Percentiles rank a stretch among this genome's conserved stretches.
phyloP scores from a whole-genome alignment of 805 yeast species.

The Maudiozyma saulgeensis region DNA sequence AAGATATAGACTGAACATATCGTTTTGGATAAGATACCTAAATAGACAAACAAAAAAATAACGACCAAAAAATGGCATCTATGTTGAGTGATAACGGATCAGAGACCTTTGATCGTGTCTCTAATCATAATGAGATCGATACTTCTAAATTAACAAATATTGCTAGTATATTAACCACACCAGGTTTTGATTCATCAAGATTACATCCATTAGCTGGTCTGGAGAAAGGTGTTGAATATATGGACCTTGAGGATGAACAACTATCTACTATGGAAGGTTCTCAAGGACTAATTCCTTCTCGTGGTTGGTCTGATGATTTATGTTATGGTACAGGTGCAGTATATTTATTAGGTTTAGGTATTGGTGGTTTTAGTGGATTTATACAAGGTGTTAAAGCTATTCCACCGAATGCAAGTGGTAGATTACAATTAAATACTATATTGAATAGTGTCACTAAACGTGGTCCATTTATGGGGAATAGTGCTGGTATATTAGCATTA shows the following conservation, averaged over 20 bases:
- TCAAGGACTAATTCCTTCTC: conserved; percentile 84
- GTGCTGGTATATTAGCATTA: conserved; percentile 88
- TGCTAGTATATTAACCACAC: conserved; percentile 48
- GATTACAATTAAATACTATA: conserved; percentile 78
- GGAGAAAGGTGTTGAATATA: conserved; percentile 79
- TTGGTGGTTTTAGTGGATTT: conserved; percentile 85
- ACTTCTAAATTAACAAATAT: conserved; percentile 38
- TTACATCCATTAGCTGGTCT: conserved; percentile 90
- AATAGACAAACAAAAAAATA: no score
- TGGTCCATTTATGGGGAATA: conserved; percentile 93
- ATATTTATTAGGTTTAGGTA: conserved; percentile 73
- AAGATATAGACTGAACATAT: no score
- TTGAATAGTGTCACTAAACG: conserved; percentile 87
- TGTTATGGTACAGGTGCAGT: conserved; percentile 97
- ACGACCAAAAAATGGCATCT: neutral
- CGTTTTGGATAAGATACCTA: no score
- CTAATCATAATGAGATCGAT: neutral
- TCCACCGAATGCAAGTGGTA: conserved; percentile 67
- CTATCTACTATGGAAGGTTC: conserved; percentile 74
- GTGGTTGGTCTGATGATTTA: conserved; percentile 95
- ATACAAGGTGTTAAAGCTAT: conserved; percentile 75
- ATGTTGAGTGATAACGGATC: neutral
- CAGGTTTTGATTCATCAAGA: conserved; percentile 54
- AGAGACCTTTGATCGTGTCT: neutral
- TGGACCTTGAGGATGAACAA: conserved; percentile 81